These are phyloP conservation scores for Haplosporangium gracile DNA, from an alignment of 192 early-diverging fungal genomes.

Conservation along the genomic window DNA sequence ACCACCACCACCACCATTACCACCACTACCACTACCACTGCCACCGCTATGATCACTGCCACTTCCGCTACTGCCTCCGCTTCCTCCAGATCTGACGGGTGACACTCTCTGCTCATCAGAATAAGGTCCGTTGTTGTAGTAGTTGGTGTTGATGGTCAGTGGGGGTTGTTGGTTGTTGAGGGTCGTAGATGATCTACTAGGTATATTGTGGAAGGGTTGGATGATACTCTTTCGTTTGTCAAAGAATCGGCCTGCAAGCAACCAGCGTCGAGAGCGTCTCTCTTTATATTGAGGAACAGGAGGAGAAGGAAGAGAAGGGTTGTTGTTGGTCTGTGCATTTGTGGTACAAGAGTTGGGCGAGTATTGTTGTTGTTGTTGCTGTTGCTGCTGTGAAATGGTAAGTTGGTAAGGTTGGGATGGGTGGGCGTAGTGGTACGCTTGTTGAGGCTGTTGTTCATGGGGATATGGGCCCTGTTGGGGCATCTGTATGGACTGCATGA, in stretches of 20 bases:
- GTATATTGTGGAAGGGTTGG: constrained; percentile 21
- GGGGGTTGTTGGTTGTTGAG: neutral
- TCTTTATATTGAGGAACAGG: neutral
- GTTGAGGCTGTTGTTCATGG: neutral
- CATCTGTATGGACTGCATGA: neutral
- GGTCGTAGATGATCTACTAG: neutral
- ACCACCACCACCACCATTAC: neutral
- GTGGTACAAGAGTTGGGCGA: neutral
- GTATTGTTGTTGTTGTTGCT: neutral
- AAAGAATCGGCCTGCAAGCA: constrained; percentile 28
- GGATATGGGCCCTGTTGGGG: neutral
- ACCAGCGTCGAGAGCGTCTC: constrained; percentile 21
- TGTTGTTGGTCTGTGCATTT: neutral
- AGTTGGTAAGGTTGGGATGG: neutral
- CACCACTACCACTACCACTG: neutral
- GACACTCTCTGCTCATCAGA: neutral
- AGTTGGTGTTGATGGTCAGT: neutral
- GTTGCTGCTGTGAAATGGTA: neutral
- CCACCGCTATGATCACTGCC: neutral
- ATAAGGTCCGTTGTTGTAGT: neutral
- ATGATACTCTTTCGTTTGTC: constrained; percentile 16
- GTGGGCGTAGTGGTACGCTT: neutral
- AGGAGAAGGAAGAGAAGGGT: neutral
- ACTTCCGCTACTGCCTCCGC: neutral
- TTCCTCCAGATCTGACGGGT: neutral